phyloP scores from a whole-genome alignment of 352 stramenopile genomes.

The Phytophthora citricola region DNA sequence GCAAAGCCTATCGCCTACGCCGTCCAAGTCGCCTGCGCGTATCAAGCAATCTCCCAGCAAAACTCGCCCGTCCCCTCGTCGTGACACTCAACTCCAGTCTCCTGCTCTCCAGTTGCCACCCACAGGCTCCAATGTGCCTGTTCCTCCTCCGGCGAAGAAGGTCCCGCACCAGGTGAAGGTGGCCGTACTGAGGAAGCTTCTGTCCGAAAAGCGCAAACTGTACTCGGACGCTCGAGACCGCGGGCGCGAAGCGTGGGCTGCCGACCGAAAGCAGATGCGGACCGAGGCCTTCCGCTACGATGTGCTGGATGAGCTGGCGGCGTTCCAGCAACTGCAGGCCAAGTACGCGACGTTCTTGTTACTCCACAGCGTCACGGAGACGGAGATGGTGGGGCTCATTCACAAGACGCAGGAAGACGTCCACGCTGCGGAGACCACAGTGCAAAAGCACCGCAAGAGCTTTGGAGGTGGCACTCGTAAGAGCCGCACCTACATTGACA shows the following conservation, averaged over 20 bases:
- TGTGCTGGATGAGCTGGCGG: slow-evolving; percentile 68
- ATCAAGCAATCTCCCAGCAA: slow-evolving; percentile 3
- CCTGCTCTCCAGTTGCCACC: slow-evolving; percentile 11
- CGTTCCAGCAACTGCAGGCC: slow-evolving; percentile 67
- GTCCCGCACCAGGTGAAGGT: slow-evolving; percentile 64
- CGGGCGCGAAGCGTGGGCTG: slow-evolving; percentile 57
- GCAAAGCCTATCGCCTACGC: slow-evolving; percentile 17
- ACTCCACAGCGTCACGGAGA: slow-evolving; percentile 64
- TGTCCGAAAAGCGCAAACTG: slow-evolving; percentile 66
- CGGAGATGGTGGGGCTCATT: slow-evolving; percentile 67
- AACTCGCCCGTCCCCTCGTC: background rate
- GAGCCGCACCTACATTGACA: background rate
- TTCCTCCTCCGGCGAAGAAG: slow-evolving; percentile 42
- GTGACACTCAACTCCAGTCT: background rate
- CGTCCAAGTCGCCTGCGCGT: slow-evolving; percentile 3
- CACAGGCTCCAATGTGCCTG: background rate
- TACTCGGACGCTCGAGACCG: slow-evolving; percentile 53
- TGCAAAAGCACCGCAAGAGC: slow-evolving; percentile 8
- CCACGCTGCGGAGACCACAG: background rate
- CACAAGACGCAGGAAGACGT: slow-evolving; percentile 44
- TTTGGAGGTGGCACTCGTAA: background rate
- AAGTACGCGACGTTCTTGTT: slow-evolving; percentile 74
- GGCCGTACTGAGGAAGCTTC: slow-evolving; percentile 52
- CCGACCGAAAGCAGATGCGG: slow-evolving; percentile 54
- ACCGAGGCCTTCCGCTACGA: slow-evolving; percentile 73